Evolutionary conservation across 2,329 filamentous ascomycete genomes (phyloP), one percentile per base, ranked within the genome.

Genomic region (Botrytis sinoallii): DNA sequence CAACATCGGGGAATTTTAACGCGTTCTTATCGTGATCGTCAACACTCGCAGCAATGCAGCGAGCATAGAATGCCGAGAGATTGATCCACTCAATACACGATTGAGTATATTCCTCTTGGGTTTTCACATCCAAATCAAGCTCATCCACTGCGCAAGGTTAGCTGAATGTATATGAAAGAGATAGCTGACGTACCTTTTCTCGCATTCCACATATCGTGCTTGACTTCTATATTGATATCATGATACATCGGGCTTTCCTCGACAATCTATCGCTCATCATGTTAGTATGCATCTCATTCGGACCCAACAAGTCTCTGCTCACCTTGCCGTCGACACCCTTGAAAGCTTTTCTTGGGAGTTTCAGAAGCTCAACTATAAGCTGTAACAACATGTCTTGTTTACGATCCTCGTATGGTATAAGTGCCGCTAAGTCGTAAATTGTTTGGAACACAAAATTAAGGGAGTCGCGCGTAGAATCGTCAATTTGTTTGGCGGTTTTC

Each of bases 171-270:
- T 16, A 29, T 29, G 7, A 20, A 63, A 63, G 16, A n/a, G 38
- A 38, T n/a, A 14, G 1, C 10, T 18, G 25, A 1, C 8, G 25
- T 8, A 18, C 38, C 25, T 10, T 42, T 25, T 29, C 25, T 63
- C 25, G 60, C 60, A 29, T 63, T 63, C 60, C 60, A 63, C 60
- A 42, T 63, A 42, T 63, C 60, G 35, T 63, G 60, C 60, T 63
- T 63, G 14, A 42, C 10, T 63, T 63, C 60, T 25, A 63, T 63
- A 42, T 63, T 25, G 8, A 63, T 7, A n/a, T 42, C 60, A 42
- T 63, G 8, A n/a, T 63, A 63, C 0, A 4, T n/a, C 18, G 60
- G 35, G 38, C 22, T 38, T 29, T 63, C 38, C 22, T 42, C 60
- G 38, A 63, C 14, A 14, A 63, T 42, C 60, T 63, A 63, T n/a